A percentile compares a stretch with the other conserved stretches of the same genome.
phyloP scores from a whole-genome alignment of 257 asterid genomes.

The Capsicum baccatum region DNA sequence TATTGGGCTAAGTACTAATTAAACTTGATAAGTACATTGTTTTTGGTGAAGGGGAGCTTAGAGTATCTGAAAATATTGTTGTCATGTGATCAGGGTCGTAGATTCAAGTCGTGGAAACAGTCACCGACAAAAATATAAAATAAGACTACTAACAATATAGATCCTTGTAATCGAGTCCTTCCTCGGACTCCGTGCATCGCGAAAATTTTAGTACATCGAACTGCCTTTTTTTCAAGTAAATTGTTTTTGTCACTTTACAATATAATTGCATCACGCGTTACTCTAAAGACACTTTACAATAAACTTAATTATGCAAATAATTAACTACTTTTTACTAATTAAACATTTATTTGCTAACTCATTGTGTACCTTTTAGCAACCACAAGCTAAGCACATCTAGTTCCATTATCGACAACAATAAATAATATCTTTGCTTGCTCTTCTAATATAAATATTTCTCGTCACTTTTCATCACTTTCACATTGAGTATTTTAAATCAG shows the following conservation, averaged over 20 bases:
- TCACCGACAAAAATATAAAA: too few species aligned
- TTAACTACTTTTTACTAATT: not conserved
- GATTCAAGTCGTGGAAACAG: too few species aligned
- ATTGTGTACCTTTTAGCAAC: not conserved
- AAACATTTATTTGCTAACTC: not conserved
- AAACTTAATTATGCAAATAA: not conserved
- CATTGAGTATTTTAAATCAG: not conserved
- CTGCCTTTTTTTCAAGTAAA: not conserved
- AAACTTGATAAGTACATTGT: not conserved
- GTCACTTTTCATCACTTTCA: not conserved
- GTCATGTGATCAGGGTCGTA: too few species aligned
- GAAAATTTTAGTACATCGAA: too few species aligned
- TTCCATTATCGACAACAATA: not conserved
- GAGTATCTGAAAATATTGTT: too few species aligned
- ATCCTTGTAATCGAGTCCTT: too few species aligned
- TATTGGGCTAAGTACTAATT: not conserved
- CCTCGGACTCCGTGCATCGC: too few species aligned
- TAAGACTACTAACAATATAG: too few species aligned
- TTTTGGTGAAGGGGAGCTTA: not conserved
- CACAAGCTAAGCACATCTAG: not conserved
- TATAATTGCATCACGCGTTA: conserved; percentile 3
- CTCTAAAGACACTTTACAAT: not conserved
- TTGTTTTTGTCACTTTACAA: not conserved
- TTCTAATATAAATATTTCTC: not conserved
- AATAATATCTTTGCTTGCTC: not conserved